Conservation (phyloP, 345 rosid genomes). For the Chamaenerion angustifolium region DNA sequence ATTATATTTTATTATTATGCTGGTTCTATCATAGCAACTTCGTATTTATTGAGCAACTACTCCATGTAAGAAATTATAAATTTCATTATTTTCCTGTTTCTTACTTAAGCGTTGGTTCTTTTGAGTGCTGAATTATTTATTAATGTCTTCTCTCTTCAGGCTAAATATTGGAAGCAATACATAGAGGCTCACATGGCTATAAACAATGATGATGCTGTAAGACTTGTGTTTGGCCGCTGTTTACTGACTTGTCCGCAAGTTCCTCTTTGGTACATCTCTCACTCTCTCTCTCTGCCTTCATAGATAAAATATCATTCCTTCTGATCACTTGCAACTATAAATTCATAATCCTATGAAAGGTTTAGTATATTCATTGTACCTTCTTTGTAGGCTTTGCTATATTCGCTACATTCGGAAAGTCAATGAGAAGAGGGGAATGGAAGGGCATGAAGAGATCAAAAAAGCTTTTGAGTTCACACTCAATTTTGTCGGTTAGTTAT, state of each 20-base stretch:
- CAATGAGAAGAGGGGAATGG: constrained; percentile 75
- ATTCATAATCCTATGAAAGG: neutral
- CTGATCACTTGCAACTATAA: too few relatives aligned
- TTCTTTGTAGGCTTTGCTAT: constrained; percentile 66
- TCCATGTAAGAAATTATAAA: too few relatives aligned
- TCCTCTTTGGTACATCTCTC: constrained; percentile 65
- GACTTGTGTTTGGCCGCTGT: constrained; percentile 85
- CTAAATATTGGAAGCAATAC: constrained; percentile 93
- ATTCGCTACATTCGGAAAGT: constrained; percentile 85
- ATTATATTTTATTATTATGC: too few relatives aligned
- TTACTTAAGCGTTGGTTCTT: neutral
- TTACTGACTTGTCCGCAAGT: constrained; percentile 83
- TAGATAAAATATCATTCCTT: too few relatives aligned
- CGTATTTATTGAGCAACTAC: too few relatives aligned
- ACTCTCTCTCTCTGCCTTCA: neutral
- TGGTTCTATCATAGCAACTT: too few relatives aligned
- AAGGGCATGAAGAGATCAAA: constrained; percentile 87
- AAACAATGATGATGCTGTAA: constrained; percentile 83
- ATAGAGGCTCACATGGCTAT: constrained; percentile 80
- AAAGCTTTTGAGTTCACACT: constrained; percentile 92
- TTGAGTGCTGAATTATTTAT: neutral
- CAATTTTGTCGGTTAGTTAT: constrained; percentile 56
- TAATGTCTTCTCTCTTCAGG: constrained; percentile 29
- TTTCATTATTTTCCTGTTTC: too few relatives aligned
- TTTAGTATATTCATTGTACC: constrained; percentile 4